A percentile compares a stretch with the other conserved stretches of the same genome.
Conservation (phyloP, 2,329 filamentous ascomycete species). For the Cercospora sojina region DNA sequence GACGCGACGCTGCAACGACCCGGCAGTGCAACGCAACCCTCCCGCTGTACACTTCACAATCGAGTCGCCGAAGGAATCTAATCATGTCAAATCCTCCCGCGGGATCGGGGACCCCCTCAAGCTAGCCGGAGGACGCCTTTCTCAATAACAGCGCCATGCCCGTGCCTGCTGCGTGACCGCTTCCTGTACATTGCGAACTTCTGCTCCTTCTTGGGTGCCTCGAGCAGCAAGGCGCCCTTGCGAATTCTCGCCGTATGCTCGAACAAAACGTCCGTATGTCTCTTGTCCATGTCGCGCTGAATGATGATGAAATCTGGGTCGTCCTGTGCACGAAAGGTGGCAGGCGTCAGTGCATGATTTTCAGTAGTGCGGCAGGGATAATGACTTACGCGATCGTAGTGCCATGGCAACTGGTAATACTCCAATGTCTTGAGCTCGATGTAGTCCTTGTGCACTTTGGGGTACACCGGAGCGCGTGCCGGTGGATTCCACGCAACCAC, state of each 20-base stretch:
- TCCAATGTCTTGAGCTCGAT: constrained; percentile 48
- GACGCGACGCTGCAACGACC: not conserved
- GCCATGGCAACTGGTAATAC: constrained; percentile 51
- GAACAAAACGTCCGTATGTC: constrained; percentile 52
- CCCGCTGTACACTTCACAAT: not conserved
- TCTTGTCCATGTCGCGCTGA: constrained; percentile 49
- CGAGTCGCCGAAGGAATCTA: not conserved
- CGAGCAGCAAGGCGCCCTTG: constrained; percentile 44
- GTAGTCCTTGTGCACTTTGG: constrained; percentile 50
- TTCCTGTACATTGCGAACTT: constrained; percentile 49
- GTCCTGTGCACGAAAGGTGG: constrained; percentile 31
- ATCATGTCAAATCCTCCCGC: not conserved
- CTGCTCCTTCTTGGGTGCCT: constrained; percentile 42
- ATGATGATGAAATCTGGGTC: constrained; percentile 52
- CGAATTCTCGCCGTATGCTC: constrained; percentile 51
- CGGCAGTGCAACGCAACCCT: not conserved
- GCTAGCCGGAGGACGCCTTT: constrained; percentile 24
- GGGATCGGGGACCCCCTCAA: constrained; percentile 7
- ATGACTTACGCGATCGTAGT: constrained; percentile 49
- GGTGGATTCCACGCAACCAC: constrained; percentile 15
- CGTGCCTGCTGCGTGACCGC: constrained; percentile 35
- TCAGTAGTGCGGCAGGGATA: not conserved
- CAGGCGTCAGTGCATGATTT: constrained; percentile 17
- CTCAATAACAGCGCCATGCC: constrained; percentile 20
- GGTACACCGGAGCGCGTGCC: constrained; percentile 43